A percentile compares a stretch with the other conserved stretches of the same genome.
Evolutionary conservation across 306 rosid species (phyloP).

Genomic region (Quercus aquifolioides): DNA sequence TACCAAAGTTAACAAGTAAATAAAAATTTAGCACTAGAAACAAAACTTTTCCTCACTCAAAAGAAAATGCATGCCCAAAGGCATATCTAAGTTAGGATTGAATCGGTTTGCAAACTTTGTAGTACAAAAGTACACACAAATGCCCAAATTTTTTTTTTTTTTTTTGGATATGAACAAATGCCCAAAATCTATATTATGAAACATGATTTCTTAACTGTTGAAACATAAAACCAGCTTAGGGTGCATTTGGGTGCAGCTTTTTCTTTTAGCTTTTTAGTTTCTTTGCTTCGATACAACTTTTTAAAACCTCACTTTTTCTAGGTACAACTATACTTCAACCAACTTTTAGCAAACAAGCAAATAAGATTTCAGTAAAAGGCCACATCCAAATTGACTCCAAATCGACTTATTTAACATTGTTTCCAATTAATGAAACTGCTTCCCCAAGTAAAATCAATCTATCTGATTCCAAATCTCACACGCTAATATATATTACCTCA

Average conservation of each 20-base stretch:
- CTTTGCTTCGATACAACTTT: too few relatives aligned
- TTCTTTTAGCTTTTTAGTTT: too few relatives aligned
- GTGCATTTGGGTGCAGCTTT: too few relatives aligned
- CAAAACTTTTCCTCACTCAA: not conserved
- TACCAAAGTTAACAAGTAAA: conserved; percentile 16
- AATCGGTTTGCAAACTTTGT: not conserved
- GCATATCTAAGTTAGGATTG: not conserved
- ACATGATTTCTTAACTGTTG: not conserved
- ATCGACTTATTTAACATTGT: not conserved
- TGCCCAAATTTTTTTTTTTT: too few relatives aligned
- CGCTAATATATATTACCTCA: not conserved
- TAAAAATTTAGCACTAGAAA: not conserved
- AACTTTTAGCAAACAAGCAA: too few relatives aligned
- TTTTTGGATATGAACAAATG: too few relatives aligned
- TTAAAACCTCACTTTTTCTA: too few relatives aligned
- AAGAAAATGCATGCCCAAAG: not conserved
- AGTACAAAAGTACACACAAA: not conserved
- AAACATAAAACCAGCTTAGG: not conserved
- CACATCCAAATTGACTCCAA: too few relatives aligned
- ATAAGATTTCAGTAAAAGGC: too few relatives aligned
- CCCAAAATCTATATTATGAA: not conserved
- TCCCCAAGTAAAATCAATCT: not conserved
- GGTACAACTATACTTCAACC: too few relatives aligned
- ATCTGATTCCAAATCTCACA: not conserved
- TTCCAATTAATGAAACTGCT: not conserved